Base-by-base conservation (phyloP, 2,329 filamentous ascomycete genomes). In the Colletotrichum tropicicola region DNA sequence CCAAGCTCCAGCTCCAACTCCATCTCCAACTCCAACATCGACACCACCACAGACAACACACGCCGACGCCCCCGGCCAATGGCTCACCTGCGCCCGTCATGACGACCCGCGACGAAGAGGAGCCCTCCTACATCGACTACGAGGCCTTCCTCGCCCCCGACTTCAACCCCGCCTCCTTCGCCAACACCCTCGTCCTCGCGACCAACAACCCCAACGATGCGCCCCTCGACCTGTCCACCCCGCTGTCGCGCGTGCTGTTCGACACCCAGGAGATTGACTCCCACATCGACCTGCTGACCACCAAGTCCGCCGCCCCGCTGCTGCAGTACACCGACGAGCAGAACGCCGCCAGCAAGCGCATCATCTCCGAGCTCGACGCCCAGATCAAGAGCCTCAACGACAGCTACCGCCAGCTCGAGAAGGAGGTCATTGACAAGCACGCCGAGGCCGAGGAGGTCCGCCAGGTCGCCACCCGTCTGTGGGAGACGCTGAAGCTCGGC, bases 191-290 rank as follows among this genome's bases (percentile, higher is more conserved):
- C 64, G 92, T 98, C 51, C 89, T 94, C 61, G 86, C 90, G 39
- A 98, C 95, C 59, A 98, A 98, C 83, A 97, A 98, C 80, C 86
- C 93, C 63, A 92, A 91, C 70, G 96, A 98, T 79, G 91, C 91
- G 2, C 92, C 93, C 6, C 87, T 98, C 72, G 96, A 99, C 77
- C 91, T 99, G 61, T 95, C 94, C 6, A 98, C 96, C 15, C 95
- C 96, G 3, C 86, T 99, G 49, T 97, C 94, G 5, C 89, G 93
- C 58, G 94, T 98, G 5, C 89, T 98, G 6, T 99, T 99, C 79
- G 96, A 99, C 78, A 91, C 96, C 3, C 96, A 98, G 75, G 96
- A 98, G 79, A 91, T 99, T 69, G 95, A 98, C 79, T 97, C 94
- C 0, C 94, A 97, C 75, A 97, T 99, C 68, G 93, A 99, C 77